Evolutionary conservation across 768 basidiomycete genomes (phyloP).

Genomic region (Suillus paluster): DNA sequence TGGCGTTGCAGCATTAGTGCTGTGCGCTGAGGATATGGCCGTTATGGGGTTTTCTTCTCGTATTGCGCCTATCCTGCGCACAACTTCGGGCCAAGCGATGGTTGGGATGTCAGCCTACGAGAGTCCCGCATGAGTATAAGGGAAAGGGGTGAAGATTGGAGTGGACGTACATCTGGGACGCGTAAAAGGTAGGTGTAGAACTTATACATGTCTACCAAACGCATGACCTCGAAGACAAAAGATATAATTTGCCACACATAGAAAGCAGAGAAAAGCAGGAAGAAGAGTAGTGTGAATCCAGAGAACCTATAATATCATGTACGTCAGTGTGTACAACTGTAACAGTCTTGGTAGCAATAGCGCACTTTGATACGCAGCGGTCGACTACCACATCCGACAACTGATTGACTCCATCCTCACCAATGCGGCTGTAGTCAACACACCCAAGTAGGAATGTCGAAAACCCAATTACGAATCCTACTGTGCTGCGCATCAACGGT

Average conservation of each 20-base stretch:
- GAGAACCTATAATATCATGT: constrained; percentile 61
- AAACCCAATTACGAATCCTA: constrained; percentile 98
- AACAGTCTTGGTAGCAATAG: constrained; percentile 8
- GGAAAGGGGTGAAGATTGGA: background rate
- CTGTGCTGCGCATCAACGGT: constrained; percentile 65
- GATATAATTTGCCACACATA: constrained; percentile 87
- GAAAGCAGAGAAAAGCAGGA: constrained; percentile 83
- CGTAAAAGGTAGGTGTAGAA: constrained; percentile 95
- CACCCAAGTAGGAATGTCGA: constrained; percentile 96
- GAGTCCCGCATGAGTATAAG: constrained; percentile 11
- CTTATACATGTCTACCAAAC: constrained; percentile 91
- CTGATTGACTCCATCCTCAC: constrained; percentile 63
- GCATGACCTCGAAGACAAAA: constrained; percentile 74
- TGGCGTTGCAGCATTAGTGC: constrained; percentile 58
- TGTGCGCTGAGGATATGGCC: constrained; percentile 69
- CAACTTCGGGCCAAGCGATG: constrained; percentile 95
- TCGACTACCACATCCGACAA: constrained; percentile 84
- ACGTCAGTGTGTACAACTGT: constrained; percentile 18
- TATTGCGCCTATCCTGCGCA: constrained; percentile 86
- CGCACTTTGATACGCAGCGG: constrained; percentile 84
- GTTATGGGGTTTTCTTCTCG: constrained; percentile 94
- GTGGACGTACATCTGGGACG: constrained; percentile 82
- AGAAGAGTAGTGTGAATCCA: constrained; percentile 82
- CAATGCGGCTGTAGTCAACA: constrained; percentile 87
- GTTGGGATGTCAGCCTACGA: constrained; percentile 94